These are phyloP conservation scores for Stylonectria norvegica DNA, from an alignment of 2,329 filamentous ascomycete species.

Conservation along the genomic window DNA sequence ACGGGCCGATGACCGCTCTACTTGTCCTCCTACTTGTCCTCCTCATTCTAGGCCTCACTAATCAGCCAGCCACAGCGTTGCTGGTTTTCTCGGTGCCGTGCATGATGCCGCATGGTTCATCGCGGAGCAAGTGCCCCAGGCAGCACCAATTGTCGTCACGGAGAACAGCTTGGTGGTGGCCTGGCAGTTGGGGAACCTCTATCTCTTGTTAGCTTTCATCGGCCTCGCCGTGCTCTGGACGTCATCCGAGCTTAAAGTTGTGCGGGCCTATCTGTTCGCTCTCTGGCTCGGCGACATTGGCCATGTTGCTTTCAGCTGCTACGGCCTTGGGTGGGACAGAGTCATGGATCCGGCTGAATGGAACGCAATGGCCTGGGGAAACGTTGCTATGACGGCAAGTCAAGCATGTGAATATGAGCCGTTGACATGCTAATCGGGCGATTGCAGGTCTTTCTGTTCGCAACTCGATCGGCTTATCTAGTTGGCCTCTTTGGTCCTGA, in stretches of 20 bases:
- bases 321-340: constrained; percentile 54
- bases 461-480: constrained; percentile 56
- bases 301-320: constrained; percentile 60
- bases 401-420: too few relatives aligned
- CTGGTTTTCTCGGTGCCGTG: constrained; percentile 56
- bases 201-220: constrained; percentile 62
- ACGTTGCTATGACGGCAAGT: constrained; percentile 63
- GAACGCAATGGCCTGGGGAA: constrained; percentile 72
- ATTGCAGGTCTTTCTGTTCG: constrained; percentile 49
- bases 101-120: constrained; percentile 60
- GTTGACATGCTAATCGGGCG: background rate
- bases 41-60: too few relatives aligned
- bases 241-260: constrained; percentile 61
- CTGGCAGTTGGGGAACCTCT: constrained; percentile 67
- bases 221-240: constrained; percentile 62
- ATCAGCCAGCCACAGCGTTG: too few relatives aligned
- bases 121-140: constrained; percentile 53
- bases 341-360: constrained; percentile 54
- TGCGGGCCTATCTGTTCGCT: constrained; percentile 64
- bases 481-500: constrained; percentile 56
- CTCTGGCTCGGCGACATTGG: constrained; percentile 64
- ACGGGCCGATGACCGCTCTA: too few relatives aligned
- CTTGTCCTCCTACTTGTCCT: too few relatives aligned
- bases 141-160: constrained; percentile 34
- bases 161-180: constrained; percentile 55